A percentile compares a stretch with the other conserved stretches of the same genome.
Conservation (phyloP, 2,329 filamentous ascomycete genomes). For the Cercospora brassicicola region DNA sequence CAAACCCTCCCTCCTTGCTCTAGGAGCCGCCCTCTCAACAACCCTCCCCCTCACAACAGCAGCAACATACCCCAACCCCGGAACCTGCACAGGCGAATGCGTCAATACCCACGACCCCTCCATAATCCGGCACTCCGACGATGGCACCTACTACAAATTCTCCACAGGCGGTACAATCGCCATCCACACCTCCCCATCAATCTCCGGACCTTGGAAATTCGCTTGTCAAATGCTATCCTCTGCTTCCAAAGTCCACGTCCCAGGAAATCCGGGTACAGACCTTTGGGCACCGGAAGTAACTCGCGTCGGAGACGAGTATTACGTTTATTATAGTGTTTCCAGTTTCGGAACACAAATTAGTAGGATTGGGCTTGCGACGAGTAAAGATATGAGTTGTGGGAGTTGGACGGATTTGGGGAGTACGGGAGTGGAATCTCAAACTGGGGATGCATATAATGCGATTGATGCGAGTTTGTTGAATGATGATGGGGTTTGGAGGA, state of each 20-base stretch:
- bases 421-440: conserved; percentile 51
- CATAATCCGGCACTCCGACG: conserved; percentile 50
- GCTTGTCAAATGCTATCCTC: conserved; percentile 49
- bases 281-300: conserved; percentile 64
- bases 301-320: conserved; percentile 59
- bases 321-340: conserved; percentile 67
- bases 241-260: conserved; percentile 46
- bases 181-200: conserved; percentile 49
- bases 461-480: conserved; percentile 55
- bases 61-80: conserved; percentile 43
- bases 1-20: conserved; percentile 10
- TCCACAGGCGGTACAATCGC: conserved; percentile 54
- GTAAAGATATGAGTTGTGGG: conserved; percentile 52
- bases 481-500: conserved; percentile 47
- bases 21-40: conserved; percentile 28
- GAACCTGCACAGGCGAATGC: conserved; percentile 46
- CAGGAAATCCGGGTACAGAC: conserved; percentile 49
- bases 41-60: neutral
- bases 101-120: conserved; percentile 52
- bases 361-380: conserved; percentile 61
- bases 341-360: conserved; percentile 62
- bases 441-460: conserved; percentile 48
- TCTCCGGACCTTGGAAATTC: conserved; percentile 55
- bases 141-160: conserved; percentile 55
- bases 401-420: conserved; percentile 63